phyloP scores from a whole-genome alignment of 2,329 filamentous ascomycete species.

The Cladosporium sp. region DNA sequence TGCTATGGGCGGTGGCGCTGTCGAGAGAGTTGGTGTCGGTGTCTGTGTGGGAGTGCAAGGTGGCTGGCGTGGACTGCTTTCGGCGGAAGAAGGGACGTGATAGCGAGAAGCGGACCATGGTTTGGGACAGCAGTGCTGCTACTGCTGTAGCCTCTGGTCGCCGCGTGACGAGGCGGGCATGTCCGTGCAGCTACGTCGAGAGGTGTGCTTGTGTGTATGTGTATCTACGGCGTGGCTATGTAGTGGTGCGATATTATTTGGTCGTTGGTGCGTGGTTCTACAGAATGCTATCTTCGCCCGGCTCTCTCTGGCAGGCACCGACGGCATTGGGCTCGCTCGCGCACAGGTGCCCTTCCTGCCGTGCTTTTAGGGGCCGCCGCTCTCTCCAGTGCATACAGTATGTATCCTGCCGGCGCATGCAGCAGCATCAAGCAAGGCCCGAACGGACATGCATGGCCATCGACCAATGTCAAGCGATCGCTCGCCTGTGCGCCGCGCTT shows the following conservation, averaged over 20 bases:
- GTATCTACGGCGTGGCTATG: too few relatives aligned
- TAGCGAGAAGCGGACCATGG: constrained; percentile 21
- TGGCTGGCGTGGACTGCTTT: constrained; percentile 19
- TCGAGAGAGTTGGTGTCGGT: constrained; percentile 17
- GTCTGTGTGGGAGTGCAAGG: constrained; percentile 4
- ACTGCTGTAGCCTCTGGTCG: neutral
- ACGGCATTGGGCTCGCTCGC: too few relatives aligned
- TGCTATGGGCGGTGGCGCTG: constrained; percentile 17
- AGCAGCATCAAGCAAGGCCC: too few relatives aligned
- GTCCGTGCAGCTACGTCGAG: neutral
- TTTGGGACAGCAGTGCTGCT: neutral
- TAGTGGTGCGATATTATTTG: too few relatives aligned
- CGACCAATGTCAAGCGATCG: neutral
- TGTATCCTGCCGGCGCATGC: too few relatives aligned
- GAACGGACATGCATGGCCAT: neutral
- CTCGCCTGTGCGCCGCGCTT: neutral
- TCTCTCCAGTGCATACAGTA: too few relatives aligned
- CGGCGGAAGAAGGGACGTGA: constrained; percentile 21
- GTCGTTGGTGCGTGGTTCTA: neutral
- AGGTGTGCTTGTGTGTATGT: too few relatives aligned
- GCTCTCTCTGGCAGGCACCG: too few relatives aligned
- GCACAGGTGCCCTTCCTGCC: too few relatives aligned
- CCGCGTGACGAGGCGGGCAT: constrained; percentile 9
- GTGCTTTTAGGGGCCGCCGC: too few relatives aligned
- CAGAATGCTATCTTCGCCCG: too few relatives aligned